phyloP scores from a whole-genome alignment of 2,329 filamentous ascomycete genomes.

The Coniochaeta hoffmannii region DNA sequence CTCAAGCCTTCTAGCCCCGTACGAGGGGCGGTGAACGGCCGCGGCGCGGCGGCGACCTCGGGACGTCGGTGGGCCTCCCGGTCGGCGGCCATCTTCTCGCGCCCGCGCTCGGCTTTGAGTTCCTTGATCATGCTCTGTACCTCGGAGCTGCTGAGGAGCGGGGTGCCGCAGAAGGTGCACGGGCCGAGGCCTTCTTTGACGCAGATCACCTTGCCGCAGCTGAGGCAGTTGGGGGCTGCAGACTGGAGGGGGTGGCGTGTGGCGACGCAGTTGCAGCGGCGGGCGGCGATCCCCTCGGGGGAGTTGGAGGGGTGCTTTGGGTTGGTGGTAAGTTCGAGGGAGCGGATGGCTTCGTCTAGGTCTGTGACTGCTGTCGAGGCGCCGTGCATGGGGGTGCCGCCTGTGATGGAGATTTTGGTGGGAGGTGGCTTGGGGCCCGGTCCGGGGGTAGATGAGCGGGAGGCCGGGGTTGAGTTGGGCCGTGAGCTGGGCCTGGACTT shows the following conservation, averaged over 20 bases:
- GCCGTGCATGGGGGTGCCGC: slow-evolving; percentile 76
- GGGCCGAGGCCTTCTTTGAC: slow-evolving; percentile 89
- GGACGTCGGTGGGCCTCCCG: slow-evolving; percentile 60
- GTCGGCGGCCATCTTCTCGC: slow-evolving; percentile 78
- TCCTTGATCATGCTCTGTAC: slow-evolving; percentile 80
- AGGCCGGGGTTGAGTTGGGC: slow-evolving; percentile 42
- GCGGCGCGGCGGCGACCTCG: slow-evolving; percentile 54
- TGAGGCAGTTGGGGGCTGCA: slow-evolving; percentile 89
- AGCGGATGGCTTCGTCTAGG: slow-evolving; percentile 74
- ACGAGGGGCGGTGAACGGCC: slow-evolving; percentile 49
- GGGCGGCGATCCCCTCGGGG: slow-evolving; percentile 45
- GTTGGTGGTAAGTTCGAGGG: slow-evolving; percentile 88
- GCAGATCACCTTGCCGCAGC: slow-evolving; percentile 92
- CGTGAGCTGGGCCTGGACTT: slow-evolving; percentile 41
- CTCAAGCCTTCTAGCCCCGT: slow-evolving; percentile 26
- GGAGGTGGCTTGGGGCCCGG: slow-evolving; percentile 41
- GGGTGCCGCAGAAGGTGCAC: slow-evolving; percentile 79
- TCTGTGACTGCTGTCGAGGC: slow-evolving; percentile 66
- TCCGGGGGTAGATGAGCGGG: slow-evolving; percentile 43
- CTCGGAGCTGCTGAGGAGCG: slow-evolving; percentile 64
- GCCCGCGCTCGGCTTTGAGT: slow-evolving; percentile 76
- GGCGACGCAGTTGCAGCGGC: slow-evolving; percentile 82
- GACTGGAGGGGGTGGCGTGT: slow-evolving; percentile 78
- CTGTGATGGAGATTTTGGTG: slow-evolving; percentile 65
- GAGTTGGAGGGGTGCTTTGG: slow-evolving; percentile 45